Base-by-base conservation (phyloP, 1,284 basidiomycete species). In the Pyrrhoderma noxium region DNA sequence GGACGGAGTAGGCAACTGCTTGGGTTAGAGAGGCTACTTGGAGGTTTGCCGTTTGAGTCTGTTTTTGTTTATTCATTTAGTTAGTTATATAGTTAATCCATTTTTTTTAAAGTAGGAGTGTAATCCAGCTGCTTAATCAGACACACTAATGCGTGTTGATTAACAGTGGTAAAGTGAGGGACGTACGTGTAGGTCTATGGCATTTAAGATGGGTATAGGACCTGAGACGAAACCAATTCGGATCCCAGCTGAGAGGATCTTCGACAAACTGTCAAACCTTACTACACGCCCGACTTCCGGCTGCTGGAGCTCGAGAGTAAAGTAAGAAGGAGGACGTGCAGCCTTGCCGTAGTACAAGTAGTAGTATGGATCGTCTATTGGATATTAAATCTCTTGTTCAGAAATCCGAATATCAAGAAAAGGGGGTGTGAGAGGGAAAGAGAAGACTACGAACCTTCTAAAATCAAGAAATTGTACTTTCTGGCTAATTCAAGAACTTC, bases 191-290 rank as follows among this genome's bases (percentile, higher is more conserved):
- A 76, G 68, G 63, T 93, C 82, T 45, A 97, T 87, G 1, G 82
- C 82, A 49, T 82, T 71, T 14, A 95, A 62, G 41, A 98, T 70
- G 11, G 74, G 69, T 49, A 74, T 75, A 8, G 94, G 93, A 0
- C 90, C 94, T 3, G 87, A 83, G 0, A 80, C 81, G 64, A 89
- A 94, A 9, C 93, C 93, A 57, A 93, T 74, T 22, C 85, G 78
- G 59, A 88, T 77, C 47, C 90, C 91, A 13, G 85, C 84, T 8
- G 88, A 89, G 18, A 94, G 71, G 39, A 95, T 75, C 72, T 97
- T 97, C 51, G 86, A 90, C 56, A 96, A 75, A 63, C 86, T 89
- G 64, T 94, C 92, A 64, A 93, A 90, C 36, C 92, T 79, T 21
- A 93, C 56, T 8, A 93, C 89, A n/a, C 84, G 79, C 2, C 90